Base-by-base conservation (phyloP, 2,329 filamentous ascomycete genomes). In the Beauveria australis region DNA sequence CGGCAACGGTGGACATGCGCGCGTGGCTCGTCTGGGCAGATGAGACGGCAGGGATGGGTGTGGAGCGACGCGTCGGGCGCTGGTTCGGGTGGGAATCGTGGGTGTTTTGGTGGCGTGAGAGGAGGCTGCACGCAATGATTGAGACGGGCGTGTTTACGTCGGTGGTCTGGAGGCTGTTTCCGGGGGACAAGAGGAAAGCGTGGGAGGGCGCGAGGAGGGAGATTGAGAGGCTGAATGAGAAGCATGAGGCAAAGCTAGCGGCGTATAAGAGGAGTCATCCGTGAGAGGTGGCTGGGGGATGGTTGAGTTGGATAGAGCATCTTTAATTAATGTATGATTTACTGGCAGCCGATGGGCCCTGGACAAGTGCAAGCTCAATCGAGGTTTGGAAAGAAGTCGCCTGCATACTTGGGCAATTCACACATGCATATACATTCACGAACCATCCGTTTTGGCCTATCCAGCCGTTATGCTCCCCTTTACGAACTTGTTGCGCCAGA, bases 21-120 rank as follows among this genome's bases (percentile, higher is more conserved):
- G 70, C 72, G 43, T 79, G 75, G 71, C 67, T 76, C 47, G 66
- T 62, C 1, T 79, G 74, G 68, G 70, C 77, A 40, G 72, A 80
- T 63, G 60, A 71, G 30, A 70, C 73, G 19, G 76, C 77, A 1
- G 77, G 77, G 1, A 73, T 74, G 1, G 74, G 74, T 1, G 70
- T 78, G 49, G 62, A 68, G 19, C 71, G 76, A 55, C 70, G 74
- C 19, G 67, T 80, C 14, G 75, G 75, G 3, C 78, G 73, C 70
- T 59, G 73, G 71, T 47, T 73, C 73, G 1, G 67, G 66, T 66
- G 74, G 72, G 48, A 12, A 28, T 37, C 37, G 0, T 78, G 77
- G 75, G 65, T 61, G 52, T 75, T 79, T 26, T 79, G 76, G 75
- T 70, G 70, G 62, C 63, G 63, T 30, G 74, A 79, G 43, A 68